Evolutionary conservation across 176 grass and related monocot species (phyloP).

Genomic region (Hyparrhenia diplandra): DNA sequence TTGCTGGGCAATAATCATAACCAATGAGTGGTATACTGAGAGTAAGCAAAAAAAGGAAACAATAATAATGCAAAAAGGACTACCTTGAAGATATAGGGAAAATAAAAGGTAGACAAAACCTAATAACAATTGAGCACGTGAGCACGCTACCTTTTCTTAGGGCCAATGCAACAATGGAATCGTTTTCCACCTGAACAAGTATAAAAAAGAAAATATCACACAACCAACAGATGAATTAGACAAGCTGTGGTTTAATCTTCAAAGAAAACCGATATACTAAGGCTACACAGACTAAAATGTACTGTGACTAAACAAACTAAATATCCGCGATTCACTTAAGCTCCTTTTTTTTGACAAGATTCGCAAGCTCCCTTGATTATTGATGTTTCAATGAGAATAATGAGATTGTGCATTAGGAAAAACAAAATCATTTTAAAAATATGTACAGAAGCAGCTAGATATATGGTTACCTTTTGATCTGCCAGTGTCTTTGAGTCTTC

Average conservation of each 20-base stretch:
- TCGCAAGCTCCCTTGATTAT: not conserved
- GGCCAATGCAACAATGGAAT: conserved; percentile 58
- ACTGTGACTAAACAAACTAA: not conserved
- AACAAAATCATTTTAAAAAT: not conserved
- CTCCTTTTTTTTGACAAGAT: too few species aligned
- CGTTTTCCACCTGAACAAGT: conserved; percentile 67
- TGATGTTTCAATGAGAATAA: not conserved
- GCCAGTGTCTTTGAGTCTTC: conserved; percentile 43
- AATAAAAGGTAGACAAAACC: not conserved
- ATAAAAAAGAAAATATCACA: not conserved
- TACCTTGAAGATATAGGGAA: not conserved
- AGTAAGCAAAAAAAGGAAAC: not conserved
- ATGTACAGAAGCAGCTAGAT: not conserved
- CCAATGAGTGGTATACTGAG: not conserved
- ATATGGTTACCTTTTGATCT: conserved; percentile 35
- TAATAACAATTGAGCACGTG: not conserved
- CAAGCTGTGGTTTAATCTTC: not conserved
- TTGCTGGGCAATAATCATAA: not conserved
- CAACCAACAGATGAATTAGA: not conserved
- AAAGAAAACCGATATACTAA: not conserved
- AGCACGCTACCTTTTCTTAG: conserved; percentile 52
- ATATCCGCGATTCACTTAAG: not conserved
- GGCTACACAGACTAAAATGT: not conserved
- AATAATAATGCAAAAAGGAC: not conserved
- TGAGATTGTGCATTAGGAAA: not conserved